Conservation (phyloP, 2,329 filamentous ascomycete species). For the Talaromyces verruculosus region DNA sequence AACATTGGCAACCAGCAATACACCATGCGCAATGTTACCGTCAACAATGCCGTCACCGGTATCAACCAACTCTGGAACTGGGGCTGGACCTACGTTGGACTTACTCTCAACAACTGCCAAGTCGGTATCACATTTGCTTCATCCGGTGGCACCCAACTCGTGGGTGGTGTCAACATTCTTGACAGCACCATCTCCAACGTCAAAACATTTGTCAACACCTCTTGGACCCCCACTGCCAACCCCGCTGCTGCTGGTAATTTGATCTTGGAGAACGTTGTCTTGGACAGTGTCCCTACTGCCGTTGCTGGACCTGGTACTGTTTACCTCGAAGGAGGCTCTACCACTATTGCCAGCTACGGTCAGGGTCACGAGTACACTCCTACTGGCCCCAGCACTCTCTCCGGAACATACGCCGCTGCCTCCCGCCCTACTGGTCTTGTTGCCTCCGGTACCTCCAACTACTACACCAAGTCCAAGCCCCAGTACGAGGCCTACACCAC, state of each 20-base stretch:
- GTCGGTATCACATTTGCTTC: conserved; percentile 53
- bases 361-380: conserved; percentile 49
- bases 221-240: conserved; percentile 41
- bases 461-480: conserved; percentile 54
- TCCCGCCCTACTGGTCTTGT: conserved; percentile 48
- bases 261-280: conserved; percentile 56
- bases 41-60: conserved; percentile 53
- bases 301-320: conserved; percentile 40
- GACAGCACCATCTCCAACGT: conserved; percentile 56
- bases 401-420: conserved; percentile 48
- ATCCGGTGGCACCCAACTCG: conserved; percentile 44
- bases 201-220: conserved; percentile 51
- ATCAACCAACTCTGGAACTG: conserved; percentile 61
- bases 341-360: conserved; percentile 44
- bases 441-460: conserved; percentile 39
- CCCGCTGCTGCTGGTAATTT: conserved; percentile 50
- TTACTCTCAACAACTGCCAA: conserved; percentile 55
- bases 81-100: conserved; percentile 57
- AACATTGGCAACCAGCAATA: conserved; percentile 66
- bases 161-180: conserved; percentile 58
- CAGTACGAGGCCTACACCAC: conserved; percentile 49
- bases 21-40: conserved; percentile 58
- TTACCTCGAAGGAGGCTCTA: conserved; percentile 35
- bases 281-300: conserved; percentile 52
- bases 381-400: conserved; percentile 45